These are phyloP conservation scores for Scalesia atractyloides DNA, from an alignment of 129 eudicot genomes.

Conservation along the genomic window DNA sequence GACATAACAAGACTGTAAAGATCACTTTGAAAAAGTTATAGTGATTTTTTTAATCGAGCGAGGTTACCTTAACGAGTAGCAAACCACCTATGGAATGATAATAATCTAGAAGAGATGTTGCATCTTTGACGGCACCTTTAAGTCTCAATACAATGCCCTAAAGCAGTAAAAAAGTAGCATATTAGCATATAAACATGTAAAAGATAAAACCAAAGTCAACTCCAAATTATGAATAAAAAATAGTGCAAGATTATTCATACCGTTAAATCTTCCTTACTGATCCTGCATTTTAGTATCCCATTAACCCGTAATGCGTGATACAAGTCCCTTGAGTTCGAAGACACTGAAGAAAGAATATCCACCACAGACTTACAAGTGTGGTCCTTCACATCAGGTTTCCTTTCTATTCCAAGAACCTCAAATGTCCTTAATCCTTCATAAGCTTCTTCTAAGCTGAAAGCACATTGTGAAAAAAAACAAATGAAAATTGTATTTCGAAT, in stretches of 20 bases:
- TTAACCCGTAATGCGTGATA: conserved; percentile 64
- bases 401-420: conserved; percentile 70
- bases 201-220: background rate
- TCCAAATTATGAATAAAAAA: background rate
- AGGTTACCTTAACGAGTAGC: conserved; percentile 68
- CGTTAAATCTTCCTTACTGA: conserved; percentile 43
- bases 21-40: background rate
- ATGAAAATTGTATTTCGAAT: conserved; percentile 1
- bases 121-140: conserved; percentile 52
- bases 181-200: background rate
- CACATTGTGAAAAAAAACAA: background rate
- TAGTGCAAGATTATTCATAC: conserved; percentile 41
- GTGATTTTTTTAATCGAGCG: background rate
- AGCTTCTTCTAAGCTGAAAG: conserved; percentile 73
- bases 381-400: conserved; percentile 42
- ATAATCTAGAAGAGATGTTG: conserved; percentile 65
- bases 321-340: conserved; percentile 69
- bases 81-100: conserved; percentile 70
- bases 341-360: conserved; percentile 49
- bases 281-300: conserved; percentile 63
- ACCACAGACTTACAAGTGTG: conserved; percentile 58
- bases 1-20: background rate
- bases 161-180: conserved; percentile 20
- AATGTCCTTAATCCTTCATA: conserved; percentile 77
- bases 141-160: conserved; percentile 64